Base-by-base conservation (phyloP, 192 early-diverging fungal genomes). In the Irineochytrium annulatum region DNA sequence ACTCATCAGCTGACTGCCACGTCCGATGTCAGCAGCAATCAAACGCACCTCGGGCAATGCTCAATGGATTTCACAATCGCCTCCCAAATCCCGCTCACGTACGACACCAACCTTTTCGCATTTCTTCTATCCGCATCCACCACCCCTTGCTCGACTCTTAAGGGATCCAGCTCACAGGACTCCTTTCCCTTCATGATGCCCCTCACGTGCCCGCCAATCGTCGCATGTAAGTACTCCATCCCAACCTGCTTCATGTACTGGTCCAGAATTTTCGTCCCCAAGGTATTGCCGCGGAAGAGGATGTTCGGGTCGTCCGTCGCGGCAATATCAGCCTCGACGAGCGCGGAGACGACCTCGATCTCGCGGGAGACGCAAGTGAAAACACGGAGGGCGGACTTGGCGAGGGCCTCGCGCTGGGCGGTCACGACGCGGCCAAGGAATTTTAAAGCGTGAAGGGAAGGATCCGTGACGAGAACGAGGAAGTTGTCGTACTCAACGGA, bases 171-270 rank as follows among this genome's bases (percentile, higher is more conserved):
- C 55, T 80, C 78, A 51, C 78, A 80, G 19, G 56, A 56, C 16
- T 78, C 72, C 11, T 35, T 52, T 0, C 52, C 45, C 8, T 52
- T 34, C 41, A 34, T 24, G 28, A 59, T 67, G 29, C 52, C 61
- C 60, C 69, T 37, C 56, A 80, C 11, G 37, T 31, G 26, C 57
- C 67, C 34, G 16, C 57, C 59, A 3, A 83, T 41, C 3, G 77
- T 81, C 19, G 20, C 55, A 24, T 64, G 27, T 16, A 84, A 60
- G 46, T 82, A 84, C 1, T 70, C 59, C 29, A 56, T 52, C 3
- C 72, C 82, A 34, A 79, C 34, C 5, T 64, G 43, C 52, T 84
- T 82, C 81, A 84, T 81, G 63, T 77, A 84, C 55, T 77, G 68
- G 43, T 84, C 82, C 6, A 84, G 43, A 4, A 70, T 54, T 57